These are phyloP conservation scores for Camelina neglecta DNA, from an alignment of 345 rosid genomes.

Conservation along the genomic window DNA sequence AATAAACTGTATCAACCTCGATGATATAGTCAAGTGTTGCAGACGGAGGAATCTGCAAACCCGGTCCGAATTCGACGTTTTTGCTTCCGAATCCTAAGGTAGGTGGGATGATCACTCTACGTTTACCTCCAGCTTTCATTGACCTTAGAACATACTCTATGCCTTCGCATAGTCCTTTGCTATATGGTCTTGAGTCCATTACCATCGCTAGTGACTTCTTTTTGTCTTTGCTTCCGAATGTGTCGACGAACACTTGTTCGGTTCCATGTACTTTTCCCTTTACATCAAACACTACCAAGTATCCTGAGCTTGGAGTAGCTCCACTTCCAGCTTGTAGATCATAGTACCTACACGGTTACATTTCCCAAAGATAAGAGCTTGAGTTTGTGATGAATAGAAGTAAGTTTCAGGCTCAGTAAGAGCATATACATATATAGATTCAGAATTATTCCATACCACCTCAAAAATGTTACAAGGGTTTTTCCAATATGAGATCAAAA, in stretches of 20 bases:
- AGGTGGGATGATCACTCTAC: conserved; percentile 78
- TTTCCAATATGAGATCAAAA: background rate
- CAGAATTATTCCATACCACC: background rate
- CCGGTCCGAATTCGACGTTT: conserved; percentile 69
- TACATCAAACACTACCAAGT: conserved; percentile 81
- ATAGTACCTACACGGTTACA: conserved; percentile 55
- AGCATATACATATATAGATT: background rate
- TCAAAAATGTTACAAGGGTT: background rate
- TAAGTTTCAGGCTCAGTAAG: background rate
- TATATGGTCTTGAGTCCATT: conserved; percentile 86
- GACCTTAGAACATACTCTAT: conserved; percentile 68
- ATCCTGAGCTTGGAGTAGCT: conserved; percentile 69
- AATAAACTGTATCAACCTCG: conserved; percentile 72
- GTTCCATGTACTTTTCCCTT: conserved; percentile 67
- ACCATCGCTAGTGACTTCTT: conserved; percentile 73
- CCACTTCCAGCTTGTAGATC: conserved; percentile 85
- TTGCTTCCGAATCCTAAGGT: conserved; percentile 72
- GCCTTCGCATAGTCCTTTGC: conserved; percentile 88
- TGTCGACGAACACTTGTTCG: conserved; percentile 68
- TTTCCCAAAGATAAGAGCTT: conserved; percentile 3
- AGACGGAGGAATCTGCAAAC: conserved; percentile 61
- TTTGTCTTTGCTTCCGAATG: conserved; percentile 54
- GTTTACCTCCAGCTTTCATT: conserved; percentile 88
- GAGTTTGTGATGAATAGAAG: background rate
- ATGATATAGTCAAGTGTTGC: conserved; percentile 72